These are phyloP conservation scores for Hyaloscypha hepaticicola DNA, from an alignment of 495 filamentous ascomycete genomes.

Conservation along the genomic window DNA sequence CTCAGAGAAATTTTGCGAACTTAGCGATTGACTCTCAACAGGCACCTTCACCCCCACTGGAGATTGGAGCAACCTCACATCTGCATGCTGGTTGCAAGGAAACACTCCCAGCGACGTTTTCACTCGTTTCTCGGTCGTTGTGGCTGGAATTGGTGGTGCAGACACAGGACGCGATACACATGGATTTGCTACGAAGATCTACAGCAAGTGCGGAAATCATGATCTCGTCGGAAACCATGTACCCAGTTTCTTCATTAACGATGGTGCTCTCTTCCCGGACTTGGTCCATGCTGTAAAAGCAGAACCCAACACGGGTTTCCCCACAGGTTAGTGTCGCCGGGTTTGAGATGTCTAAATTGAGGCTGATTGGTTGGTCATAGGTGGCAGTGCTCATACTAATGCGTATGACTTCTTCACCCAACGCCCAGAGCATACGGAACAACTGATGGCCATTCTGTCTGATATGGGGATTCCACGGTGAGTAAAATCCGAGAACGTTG, in stretches of 20 bases:
- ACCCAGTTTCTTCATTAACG: slow-evolving; percentile 53
- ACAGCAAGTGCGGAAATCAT: slow-evolving; percentile 53
- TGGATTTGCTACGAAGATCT: slow-evolving; percentile 56
- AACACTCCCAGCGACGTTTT: slow-evolving; percentile 39
- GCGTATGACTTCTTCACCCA: slow-evolving; percentile 56
- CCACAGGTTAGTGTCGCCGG: slow-evolving; percentile 8
- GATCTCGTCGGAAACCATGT: slow-evolving; percentile 52
- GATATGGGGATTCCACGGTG: slow-evolving; percentile 12
- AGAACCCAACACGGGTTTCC: slow-evolving; percentile 42
- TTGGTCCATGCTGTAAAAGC: slow-evolving; percentile 55
- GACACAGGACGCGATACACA: slow-evolving; percentile 54
- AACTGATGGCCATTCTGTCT: slow-evolving; percentile 8
- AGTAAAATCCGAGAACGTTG: slow-evolving; percentile 42
- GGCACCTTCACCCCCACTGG: slow-evolving; percentile 52
- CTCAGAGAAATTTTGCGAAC: not conserved
- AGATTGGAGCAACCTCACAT: slow-evolving; percentile 56
- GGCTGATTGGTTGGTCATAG: slow-evolving; percentile 13
- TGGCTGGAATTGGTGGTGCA: slow-evolving; percentile 48
- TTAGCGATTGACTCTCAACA: not conserved
- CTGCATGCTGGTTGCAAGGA: slow-evolving; percentile 51
- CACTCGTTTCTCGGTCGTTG: slow-evolving; percentile 53
- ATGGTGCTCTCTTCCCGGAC: slow-evolving; percentile 50
- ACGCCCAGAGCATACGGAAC: slow-evolving; percentile 33
- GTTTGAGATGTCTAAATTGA: not conserved
- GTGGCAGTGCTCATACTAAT: slow-evolving; percentile 46